phyloP scores from a whole-genome alignment of 1,284 basidiomycete genomes.

The Rhodotorula sp. region DNA sequence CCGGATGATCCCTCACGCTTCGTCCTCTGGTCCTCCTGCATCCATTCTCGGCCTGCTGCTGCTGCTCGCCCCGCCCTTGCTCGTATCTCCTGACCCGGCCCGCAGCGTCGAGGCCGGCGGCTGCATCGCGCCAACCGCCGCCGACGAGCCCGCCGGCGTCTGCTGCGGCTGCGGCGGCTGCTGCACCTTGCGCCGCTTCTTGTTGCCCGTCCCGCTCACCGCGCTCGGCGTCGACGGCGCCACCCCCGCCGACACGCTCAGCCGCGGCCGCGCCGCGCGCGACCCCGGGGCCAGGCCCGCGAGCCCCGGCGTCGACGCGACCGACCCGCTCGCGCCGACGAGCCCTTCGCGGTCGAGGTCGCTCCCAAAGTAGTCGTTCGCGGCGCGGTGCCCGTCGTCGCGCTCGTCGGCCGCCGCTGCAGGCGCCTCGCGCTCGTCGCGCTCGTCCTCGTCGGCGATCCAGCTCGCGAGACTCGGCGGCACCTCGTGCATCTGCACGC shows the following conservation, averaged over 20 bases:
- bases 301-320: neutral
- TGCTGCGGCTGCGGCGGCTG: neutral
- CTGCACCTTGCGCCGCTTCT: slow-evolving; percentile 8
- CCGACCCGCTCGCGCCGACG: neutral
- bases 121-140: neutral
- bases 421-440: slow-evolving; percentile 63
- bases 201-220: neutral
- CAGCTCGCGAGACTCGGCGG: slow-evolving; percentile 85
- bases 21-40: neutral
- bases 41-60: slow-evolving; percentile 1
- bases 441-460: slow-evolving; percentile 66
- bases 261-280: neutral
- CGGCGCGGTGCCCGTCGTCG: slow-evolving; percentile 15
- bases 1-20: neutral
- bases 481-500: slow-evolving; percentile 93
- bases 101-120: neutral
- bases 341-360: slow-evolving; percentile 1
- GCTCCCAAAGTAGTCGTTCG: slow-evolving; percentile 3
- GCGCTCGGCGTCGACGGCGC: neutral
- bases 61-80: neutral
- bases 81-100: neutral
- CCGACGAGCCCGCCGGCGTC: neutral
- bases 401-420: slow-evolving; percentile 63
- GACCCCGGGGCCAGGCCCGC: neutral
- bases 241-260: neutral